Conservation (phyloP, 2,329 filamentous ascomycete species). For the Ceratocystiopsis sp. region DNA sequence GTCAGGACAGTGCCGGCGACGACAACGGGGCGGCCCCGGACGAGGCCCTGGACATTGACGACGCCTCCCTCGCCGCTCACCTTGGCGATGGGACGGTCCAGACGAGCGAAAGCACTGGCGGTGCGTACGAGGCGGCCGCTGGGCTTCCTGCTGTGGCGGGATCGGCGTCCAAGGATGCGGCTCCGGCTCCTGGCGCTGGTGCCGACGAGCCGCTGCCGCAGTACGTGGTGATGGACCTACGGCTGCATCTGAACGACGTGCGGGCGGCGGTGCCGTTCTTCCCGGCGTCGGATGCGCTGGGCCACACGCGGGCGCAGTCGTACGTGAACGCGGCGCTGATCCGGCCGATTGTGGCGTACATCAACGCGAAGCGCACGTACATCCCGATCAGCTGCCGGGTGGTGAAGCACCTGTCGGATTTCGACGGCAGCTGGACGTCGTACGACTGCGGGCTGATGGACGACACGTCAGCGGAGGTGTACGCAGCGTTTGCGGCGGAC, state of each 20-base stretch:
- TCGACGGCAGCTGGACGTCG: slow-evolving; percentile 88
- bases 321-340: slow-evolving; percentile 95
- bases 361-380: slow-evolving; percentile 87
- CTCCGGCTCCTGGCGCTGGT: background rate
- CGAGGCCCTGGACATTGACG: background rate
- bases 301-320: slow-evolving; percentile 58
- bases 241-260: slow-evolving; percentile 90
- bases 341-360: slow-evolving; percentile 91
- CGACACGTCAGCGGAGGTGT: slow-evolving; percentile 83
- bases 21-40: background rate
- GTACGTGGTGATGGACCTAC: slow-evolving; percentile 83
- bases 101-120: background rate
- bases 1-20: background rate
- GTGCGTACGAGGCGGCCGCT: background rate
- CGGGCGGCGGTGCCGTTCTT: slow-evolving; percentile 87
- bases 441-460: slow-evolving; percentile 91
- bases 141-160: background rate
- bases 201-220: slow-evolving; percentile 42
- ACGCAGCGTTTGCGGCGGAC: slow-evolving; percentile 82
- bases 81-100: background rate
- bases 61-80: background rate
- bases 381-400: slow-evolving; percentile 92
- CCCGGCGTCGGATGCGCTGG: slow-evolving; percentile 12
- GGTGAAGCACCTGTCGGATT: slow-evolving; percentile 75
- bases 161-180: background rate